phyloP scores from a whole-genome alignment of 2,329 filamentous ascomycete genomes.

The Bipolaris cookei region DNA sequence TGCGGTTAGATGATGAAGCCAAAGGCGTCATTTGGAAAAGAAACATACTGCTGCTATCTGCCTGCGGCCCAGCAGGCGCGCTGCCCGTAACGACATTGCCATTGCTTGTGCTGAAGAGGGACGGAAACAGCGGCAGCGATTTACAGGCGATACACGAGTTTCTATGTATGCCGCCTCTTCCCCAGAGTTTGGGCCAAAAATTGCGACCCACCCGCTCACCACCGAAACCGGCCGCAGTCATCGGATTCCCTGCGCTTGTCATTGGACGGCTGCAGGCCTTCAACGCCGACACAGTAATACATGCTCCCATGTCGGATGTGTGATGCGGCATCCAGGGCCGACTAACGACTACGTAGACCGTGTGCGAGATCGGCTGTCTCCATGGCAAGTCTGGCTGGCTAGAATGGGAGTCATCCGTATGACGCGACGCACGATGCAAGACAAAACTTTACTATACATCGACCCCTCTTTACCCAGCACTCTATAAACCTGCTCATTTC shows the following conservation, averaged over 20 bases:
- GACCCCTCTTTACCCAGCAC: conserved; percentile 12
- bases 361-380: conserved; percentile 27
- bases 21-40: conserved; percentile 4
- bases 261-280: conserved; percentile 34
- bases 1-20: conserved; percentile 20
- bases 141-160: conserved; percentile 11
- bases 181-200: conserved; percentile 23
- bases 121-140: conserved; percentile 35
- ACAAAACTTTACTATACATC: conserved; percentile 22
- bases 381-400: conserved; percentile 7
- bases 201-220: conserved; percentile 28
- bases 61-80: conserved; percentile 41
- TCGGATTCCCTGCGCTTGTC: conserved; percentile 29
- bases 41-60: conserved; percentile 32
- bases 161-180: conserved; percentile 13
- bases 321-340: conserved; percentile 5
- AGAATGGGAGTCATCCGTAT: conserved; percentile 39
- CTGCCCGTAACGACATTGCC: conserved; percentile 48
- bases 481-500: conserved; percentile 6
- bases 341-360: conserved; percentile 1
- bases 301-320: conserved; percentile 17
- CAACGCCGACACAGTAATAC: conserved; percentile 33
- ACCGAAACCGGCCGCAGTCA: conserved; percentile 38
- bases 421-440: conserved; percentile 30
- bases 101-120: conserved; percentile 33